Conservation (phyloP, 163 green algal species). For the Scenedesmus sp. region DNA sequence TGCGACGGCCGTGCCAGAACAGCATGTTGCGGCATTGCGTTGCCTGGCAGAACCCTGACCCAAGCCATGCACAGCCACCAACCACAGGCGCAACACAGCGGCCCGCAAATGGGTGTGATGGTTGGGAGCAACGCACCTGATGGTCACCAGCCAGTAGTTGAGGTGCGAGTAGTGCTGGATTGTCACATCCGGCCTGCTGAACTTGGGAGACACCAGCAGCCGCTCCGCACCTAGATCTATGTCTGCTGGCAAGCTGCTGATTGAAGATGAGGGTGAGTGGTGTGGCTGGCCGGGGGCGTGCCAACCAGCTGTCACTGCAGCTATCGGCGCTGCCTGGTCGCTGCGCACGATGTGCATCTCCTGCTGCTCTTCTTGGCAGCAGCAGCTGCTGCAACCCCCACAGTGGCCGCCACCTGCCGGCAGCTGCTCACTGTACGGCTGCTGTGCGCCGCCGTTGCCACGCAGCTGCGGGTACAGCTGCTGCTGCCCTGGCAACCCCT, state of each 20-base stretch:
- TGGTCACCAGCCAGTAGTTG: slow-evolving; percentile 93
- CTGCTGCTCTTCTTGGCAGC: slow-evolving; percentile 44
- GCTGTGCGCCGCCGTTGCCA: neutral
- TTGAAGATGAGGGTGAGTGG: slow-evolving; percentile 33
- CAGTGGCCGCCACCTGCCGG: neutral
- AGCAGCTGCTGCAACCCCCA: slow-evolving; percentile 8
- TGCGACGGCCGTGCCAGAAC: no score
- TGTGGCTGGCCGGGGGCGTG: neutral
- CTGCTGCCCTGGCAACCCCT: neutral
- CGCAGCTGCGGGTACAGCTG: neutral
- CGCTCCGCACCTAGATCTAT: neutral
- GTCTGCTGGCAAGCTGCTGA: slow-evolving; percentile 28
- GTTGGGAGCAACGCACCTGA: slow-evolving; percentile 66
- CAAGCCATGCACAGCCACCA: neutral
- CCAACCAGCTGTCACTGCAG: neutral
- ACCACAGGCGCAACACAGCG: no score
- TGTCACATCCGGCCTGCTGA: slow-evolving; percentile 75
- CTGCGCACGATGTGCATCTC: slow-evolving; percentile 38
- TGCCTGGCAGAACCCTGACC: neutral
- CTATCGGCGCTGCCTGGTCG: neutral
- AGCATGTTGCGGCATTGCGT: no score
- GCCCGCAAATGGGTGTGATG: no score
- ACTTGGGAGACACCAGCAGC: slow-evolving; percentile 69
- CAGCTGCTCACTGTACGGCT: slow-evolving; percentile 1
- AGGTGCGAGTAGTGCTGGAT: slow-evolving; percentile 79